phyloP scores from a whole-genome alignment of 805 yeast genomes.

The Nakazawaea anatomiae region DNA sequence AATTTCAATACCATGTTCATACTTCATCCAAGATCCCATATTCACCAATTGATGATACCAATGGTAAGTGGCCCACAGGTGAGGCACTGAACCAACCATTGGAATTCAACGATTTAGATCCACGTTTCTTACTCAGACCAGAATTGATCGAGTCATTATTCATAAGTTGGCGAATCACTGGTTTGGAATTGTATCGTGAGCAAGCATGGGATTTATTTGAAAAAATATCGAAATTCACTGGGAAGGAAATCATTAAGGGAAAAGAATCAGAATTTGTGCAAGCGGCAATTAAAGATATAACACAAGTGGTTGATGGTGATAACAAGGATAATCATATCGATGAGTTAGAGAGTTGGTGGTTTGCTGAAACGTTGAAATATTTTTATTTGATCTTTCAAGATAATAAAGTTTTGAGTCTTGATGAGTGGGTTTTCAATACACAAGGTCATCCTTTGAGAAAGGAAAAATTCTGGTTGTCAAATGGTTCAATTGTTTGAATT shows the following conservation, averaged over 20 bases:
- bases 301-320: conserved; percentile 12
- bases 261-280: conserved; percentile 5
- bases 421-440: conserved; percentile 52
- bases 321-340: conserved; percentile 20
- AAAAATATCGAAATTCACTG: conserved; percentile 25
- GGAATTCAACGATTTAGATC: conserved; percentile 23
- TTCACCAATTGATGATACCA: neutral
- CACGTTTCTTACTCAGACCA: conserved; percentile 46
- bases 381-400: conserved; percentile 44
- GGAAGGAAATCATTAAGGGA: conserved; percentile 26
- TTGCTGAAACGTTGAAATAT: conserved; percentile 55
- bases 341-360: conserved; percentile 45
- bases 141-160: conserved; percentile 58
- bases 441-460: conserved; percentile 55
- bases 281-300: conserved; percentile 16
- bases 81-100: conserved; percentile 6
- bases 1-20: neutral
- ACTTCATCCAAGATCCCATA: conserved; percentile 5
- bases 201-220: conserved; percentile 46
- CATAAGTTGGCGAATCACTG: conserved; percentile 54
- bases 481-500: neutral
- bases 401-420: conserved; percentile 34
- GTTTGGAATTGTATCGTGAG: conserved; percentile 50
- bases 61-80: conserved; percentile 6
- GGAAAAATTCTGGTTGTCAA: conserved; percentile 6